phyloP scores from a whole-genome alignment of 345 rosid species.

The Lepidium sativum region DNA sequence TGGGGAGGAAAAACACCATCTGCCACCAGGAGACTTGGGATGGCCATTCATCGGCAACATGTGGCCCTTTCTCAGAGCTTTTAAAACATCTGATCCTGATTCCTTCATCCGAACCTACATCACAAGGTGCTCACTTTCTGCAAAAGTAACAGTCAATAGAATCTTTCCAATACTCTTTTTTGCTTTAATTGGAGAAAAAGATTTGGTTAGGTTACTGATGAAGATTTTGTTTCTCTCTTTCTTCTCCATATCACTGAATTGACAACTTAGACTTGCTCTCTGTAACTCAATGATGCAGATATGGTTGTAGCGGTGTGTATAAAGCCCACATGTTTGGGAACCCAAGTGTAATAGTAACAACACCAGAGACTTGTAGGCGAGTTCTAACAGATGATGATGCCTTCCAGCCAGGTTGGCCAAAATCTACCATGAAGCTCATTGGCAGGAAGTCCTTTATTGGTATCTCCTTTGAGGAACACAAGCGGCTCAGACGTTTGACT shows the following conservation, averaged over 20 bases:
- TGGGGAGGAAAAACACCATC: conserved; percentile 36
- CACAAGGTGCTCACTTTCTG: conserved; percentile 31
- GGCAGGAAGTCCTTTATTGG: conserved; percentile 72
- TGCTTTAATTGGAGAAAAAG: not conserved
- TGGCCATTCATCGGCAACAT: conserved; percentile 88
- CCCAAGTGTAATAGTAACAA: conserved; percentile 71
- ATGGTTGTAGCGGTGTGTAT: conserved; percentile 55
- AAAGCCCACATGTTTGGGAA: conserved; percentile 78
- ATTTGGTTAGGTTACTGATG: not conserved
- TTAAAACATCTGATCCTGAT: conserved; percentile 63
- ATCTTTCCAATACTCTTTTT: not conserved
- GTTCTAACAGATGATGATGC: conserved; percentile 63
- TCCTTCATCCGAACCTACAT: conserved; percentile 41
- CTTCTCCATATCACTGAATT: too few relatives aligned
- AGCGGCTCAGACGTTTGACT: conserved; percentile 69
- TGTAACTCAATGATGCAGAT: conserved; percentile 33
- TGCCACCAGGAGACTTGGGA: conserved; percentile 84
- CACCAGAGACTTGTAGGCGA: conserved; percentile 52
- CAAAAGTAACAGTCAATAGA: not conserved
- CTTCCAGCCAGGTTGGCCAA: conserved; percentile 82
- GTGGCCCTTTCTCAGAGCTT: conserved; percentile 79
- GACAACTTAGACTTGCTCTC: not conserved
- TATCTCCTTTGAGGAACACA: conserved; percentile 74
- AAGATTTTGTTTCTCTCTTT: not conserved
- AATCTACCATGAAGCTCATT: conserved; percentile 49